A percentile compares a stretch with the other conserved stretches of the same genome.
phyloP scores from a whole-genome alignment of 208 protist species.

The Tritrichomonas foetus region DNA sequence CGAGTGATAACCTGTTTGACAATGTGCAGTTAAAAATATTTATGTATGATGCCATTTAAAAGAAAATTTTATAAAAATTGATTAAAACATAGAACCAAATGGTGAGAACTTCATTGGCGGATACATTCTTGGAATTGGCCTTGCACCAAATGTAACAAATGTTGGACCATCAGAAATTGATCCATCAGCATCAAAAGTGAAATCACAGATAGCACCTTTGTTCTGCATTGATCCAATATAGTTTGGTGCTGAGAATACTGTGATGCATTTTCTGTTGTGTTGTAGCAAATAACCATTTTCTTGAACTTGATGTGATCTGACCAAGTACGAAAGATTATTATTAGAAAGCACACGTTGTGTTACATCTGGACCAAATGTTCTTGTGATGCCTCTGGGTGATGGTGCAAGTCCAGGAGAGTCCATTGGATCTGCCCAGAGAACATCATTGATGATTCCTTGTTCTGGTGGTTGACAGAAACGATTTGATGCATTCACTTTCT shows the following conservation, averaged over 20 bases:
- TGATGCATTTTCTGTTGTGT: slow-evolving; percentile 53
- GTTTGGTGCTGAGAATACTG: slow-evolving; percentile 51
- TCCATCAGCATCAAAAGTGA: background rate
- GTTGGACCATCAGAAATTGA: background rate
- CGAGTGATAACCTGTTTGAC: too few species aligned
- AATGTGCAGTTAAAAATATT: too few species aligned
- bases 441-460: slow-evolving; percentile 2
- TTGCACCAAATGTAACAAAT: background rate
- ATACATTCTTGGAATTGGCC: background rate
- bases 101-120: background rate
- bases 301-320: slow-evolving; percentile 58
- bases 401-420: slow-evolving; percentile 38
- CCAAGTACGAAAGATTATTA: slow-evolving; percentile 53
- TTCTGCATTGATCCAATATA: slow-evolving; percentile 39
- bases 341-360: slow-evolving; percentile 52
- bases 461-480: background rate
- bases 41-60: too few species aligned
- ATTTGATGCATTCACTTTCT: background rate
- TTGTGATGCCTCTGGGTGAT: slow-evolving; percentile 49
- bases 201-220: background rate
- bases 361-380: slow-evolving; percentile 58
- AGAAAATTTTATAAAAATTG: background rate
- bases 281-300: slow-evolving; percentile 51
- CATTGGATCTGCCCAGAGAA: slow-evolving; percentile 49
- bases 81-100: background rate